Base-by-base conservation (phyloP, 116 monocot species). In the Cymodocea nodosa region DNA sequence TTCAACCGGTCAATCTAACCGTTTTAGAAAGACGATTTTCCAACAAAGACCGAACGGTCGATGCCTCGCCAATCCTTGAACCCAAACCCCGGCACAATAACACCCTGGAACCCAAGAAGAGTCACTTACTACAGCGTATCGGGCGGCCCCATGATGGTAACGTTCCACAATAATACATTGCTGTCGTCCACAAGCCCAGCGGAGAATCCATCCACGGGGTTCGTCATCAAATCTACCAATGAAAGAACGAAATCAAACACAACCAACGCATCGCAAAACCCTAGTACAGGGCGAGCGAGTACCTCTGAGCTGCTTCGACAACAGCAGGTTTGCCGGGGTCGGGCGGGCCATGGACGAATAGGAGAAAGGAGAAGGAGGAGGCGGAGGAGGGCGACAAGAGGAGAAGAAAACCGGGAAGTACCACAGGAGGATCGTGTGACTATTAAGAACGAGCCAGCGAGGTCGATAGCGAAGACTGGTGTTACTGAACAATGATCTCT, bases 131-230 rank as follows among this genome's bases (percentile, higher is more conserved):
- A 90, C 8, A 86, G 79, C 8, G 86, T 90, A 59, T 90, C 86
- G 17, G 89, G 85, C 6, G 89, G 89, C 6, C 89, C 89, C 65
- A 89, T 89, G 70, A 89, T 79, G 58, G 89, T 84, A 56, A 89
- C 89, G 63, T 69, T 82, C 89, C 89, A 89, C 71, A 82, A 84
- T 62, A 89, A 89, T 67, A 90, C 73, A 64, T 86, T 84, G 59
- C 37, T 71, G 40, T 86, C 86, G 30, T 86, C 84, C 0, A 84
- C 87, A n/a, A 86, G 75, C 6, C 86, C 90, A 2, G 86, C 86
- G 7, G 86, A 86, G 79, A 90, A 90, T 6, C 90, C 86, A 61
- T 86, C 86, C 37, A 90, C 86, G 4, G 86, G 86, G 56, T 79
- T 79, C 75, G 75, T 86, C 56, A 60, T 77, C 35, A 86, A 79